Percentiles rank a stretch among this genome's conserved stretches.
These are phyloP conservation scores for Kwoniella sp. DNA, from an alignment of 768 basidiomycete species.

Conservation along the genomic window DNA sequence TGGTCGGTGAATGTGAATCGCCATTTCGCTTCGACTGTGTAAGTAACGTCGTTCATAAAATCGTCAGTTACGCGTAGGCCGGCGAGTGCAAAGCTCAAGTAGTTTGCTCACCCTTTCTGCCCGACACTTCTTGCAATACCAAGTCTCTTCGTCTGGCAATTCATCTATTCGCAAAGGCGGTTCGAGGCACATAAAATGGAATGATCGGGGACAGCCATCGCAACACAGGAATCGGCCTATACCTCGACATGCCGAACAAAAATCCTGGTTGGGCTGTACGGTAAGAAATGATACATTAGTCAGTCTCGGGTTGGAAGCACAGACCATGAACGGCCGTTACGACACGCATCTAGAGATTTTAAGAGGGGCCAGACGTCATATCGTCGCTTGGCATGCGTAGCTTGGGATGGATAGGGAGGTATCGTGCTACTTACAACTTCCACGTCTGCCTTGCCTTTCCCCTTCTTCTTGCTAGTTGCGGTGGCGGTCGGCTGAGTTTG, in stretches of 20 bases:
- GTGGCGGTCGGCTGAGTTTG: constrained; percentile 7
- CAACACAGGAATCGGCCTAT: constrained; percentile 88
- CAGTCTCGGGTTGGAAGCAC: background rate
- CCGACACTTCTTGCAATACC: constrained; percentile 58
- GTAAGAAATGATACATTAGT: background rate
- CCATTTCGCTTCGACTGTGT: background rate
- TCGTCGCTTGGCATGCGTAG: too few relatives aligned
- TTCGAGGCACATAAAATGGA: constrained; percentile 95
- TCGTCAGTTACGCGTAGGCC: too few relatives aligned
- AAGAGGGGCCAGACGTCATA: too few relatives aligned
- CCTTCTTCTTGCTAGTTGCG: constrained; percentile 30
- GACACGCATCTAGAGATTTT: background rate
- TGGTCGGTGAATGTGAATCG: constrained; percentile 38
- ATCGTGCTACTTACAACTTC: constrained; percentile 23
- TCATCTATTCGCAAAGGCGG: constrained; percentile 89
- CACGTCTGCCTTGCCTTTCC: constrained; percentile 24
- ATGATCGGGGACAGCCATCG: constrained; percentile 93
- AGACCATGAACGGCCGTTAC: too few relatives aligned
- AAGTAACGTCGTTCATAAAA: background rate
- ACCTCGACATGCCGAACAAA: constrained; percentile 58
- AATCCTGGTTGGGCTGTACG: constrained; percentile 58
- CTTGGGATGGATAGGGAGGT: background rate
- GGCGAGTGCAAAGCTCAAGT: background rate
- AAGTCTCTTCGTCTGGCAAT: constrained; percentile 66
- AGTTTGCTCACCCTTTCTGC: constrained; percentile 65